A percentile compares a stretch with the other conserved stretches of the same genome.
phyloP scores from a whole-genome alignment of 352 stramenopile genomes.

The Elongisporangium anandrum region DNA sequence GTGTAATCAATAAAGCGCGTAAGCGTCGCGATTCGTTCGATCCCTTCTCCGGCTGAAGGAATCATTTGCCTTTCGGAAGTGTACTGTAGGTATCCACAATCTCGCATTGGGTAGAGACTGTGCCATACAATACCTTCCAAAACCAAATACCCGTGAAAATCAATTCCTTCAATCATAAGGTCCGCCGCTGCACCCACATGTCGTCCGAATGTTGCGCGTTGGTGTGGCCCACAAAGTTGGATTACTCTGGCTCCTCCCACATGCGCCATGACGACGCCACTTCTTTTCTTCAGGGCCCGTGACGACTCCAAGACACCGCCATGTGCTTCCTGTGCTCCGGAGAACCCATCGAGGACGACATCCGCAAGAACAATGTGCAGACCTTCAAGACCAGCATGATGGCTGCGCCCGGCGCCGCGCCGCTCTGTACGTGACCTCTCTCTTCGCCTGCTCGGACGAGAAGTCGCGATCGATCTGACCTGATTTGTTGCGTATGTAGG shows the following conservation, averaged over 20 bases:
- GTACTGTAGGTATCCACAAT: background rate
- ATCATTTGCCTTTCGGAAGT: background rate
- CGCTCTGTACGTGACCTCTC: constrained; percentile 60
- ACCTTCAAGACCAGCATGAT: constrained; percentile 88
- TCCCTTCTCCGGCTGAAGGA: background rate
- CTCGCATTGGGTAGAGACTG: too few relatives aligned
- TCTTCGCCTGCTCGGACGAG: background rate
- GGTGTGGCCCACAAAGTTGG: background rate
- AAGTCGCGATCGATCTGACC: background rate
- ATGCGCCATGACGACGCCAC: background rate
- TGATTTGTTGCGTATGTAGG: constrained; percentile 14
- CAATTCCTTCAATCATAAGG: too few relatives aligned
- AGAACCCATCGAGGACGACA: constrained; percentile 61
- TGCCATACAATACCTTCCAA: too few relatives aligned
- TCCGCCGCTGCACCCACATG: background rate
- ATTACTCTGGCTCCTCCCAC: background rate
- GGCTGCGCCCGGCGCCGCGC: constrained; percentile 73
- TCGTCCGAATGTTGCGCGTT: background rate
- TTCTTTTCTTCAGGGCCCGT: background rate
- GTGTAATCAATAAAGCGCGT: too few relatives aligned
- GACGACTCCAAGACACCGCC: background rate
- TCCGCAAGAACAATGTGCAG: constrained; percentile 61
- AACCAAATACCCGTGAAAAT: too few relatives aligned
- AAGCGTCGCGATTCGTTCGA: background rate
- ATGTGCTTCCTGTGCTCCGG: constrained; percentile 74